These are phyloP conservation scores for Debaryomyces coudertii DNA, from an alignment of 1,139 yeast genomes.

Conservation along the genomic window DNA sequence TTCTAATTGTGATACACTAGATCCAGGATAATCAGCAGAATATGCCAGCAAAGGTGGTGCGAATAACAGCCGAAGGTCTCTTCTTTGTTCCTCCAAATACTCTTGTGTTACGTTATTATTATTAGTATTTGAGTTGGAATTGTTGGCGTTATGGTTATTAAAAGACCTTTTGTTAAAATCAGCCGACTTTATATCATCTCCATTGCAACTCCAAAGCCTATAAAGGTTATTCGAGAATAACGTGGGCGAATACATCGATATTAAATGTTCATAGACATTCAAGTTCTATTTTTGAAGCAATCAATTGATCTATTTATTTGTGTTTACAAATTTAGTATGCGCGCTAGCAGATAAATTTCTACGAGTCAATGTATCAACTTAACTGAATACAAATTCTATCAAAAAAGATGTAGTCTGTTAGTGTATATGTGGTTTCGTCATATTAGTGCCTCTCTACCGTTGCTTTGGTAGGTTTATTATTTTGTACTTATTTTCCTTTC, in stretches of 20 bases:
- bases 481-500: too few relatives aligned
- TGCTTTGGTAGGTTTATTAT: too few relatives aligned
- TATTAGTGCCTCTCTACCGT: not conserved
- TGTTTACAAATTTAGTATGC: slow-evolving; percentile 5
- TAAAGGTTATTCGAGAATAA: slow-evolving; percentile 48
- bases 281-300: not conserved
- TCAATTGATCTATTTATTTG: slow-evolving; percentile 6
- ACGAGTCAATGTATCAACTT: not conserved
- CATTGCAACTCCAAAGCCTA: slow-evolving; percentile 40
- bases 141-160: slow-evolving; percentile 10
- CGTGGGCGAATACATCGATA: slow-evolving; percentile 49
- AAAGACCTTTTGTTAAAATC: not conserved
- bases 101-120: slow-evolving; percentile 16
- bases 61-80: slow-evolving; percentile 26
- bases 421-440: not conserved
- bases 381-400: not conserved
- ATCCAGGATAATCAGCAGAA: slow-evolving; percentile 55
- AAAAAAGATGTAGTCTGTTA: not conserved
- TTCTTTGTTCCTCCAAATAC: slow-evolving; percentile 23
- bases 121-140: slow-evolving; percentile 5
- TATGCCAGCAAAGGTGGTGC: slow-evolving; percentile 61
- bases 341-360: not conserved
- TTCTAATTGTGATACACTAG: slow-evolving; percentile 35
- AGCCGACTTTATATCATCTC: not conserved
- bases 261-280: too few relatives aligned